Percentiles rank a stretch among this genome's conserved stretches.
Conservation (phyloP, 2,329 filamentous ascomycete genomes). For the Aspergillus sp. region DNA sequence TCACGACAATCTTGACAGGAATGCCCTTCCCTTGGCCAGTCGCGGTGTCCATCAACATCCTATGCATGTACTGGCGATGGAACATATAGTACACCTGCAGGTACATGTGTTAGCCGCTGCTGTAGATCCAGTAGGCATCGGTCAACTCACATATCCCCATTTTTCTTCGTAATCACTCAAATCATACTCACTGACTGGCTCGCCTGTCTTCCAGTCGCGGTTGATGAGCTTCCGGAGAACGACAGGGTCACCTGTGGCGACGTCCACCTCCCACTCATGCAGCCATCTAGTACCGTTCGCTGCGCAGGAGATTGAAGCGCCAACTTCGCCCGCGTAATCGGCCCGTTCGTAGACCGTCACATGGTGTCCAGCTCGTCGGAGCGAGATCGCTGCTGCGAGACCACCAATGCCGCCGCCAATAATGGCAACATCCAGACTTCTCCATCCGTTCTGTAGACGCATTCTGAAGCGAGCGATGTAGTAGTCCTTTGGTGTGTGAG, state of each 20-base stretch:
- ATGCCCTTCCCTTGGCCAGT: constrained; percentile 50
- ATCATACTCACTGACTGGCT: constrained; percentile 62
- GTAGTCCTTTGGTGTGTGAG: too few species aligned
- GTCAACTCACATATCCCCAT: constrained; percentile 54
- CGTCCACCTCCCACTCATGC: constrained; percentile 65
- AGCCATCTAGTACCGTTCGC: constrained; percentile 70
- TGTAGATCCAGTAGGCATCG: not conserved
- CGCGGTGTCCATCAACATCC: constrained; percentile 59
- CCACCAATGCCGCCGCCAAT: constrained; percentile 56
- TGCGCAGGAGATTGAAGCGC: constrained; percentile 65
- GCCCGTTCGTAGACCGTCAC: constrained; percentile 65
- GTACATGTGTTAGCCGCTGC: not conserved
- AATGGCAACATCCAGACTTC: constrained; percentile 45
- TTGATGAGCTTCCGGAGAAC: constrained; percentile 65
- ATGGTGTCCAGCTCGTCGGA: constrained; percentile 53
- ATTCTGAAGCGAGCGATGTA: not conserved
- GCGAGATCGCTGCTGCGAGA: constrained; percentile 49
- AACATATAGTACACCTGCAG: constrained; percentile 62
- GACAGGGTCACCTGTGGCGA: constrained; percentile 63
- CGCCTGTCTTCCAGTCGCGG: constrained; percentile 67
- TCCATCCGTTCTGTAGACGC: constrained; percentile 33
- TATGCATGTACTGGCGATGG: constrained; percentile 66
- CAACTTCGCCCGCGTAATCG: constrained; percentile 66
- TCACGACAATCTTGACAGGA: constrained; percentile 55
- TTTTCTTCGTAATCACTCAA: constrained; percentile 62